Percentiles rank a stretch among this genome's conserved stretches.
phyloP scores from a whole-genome alignment of 805 yeast species.

The Dipodascopsis tothii region DNA sequence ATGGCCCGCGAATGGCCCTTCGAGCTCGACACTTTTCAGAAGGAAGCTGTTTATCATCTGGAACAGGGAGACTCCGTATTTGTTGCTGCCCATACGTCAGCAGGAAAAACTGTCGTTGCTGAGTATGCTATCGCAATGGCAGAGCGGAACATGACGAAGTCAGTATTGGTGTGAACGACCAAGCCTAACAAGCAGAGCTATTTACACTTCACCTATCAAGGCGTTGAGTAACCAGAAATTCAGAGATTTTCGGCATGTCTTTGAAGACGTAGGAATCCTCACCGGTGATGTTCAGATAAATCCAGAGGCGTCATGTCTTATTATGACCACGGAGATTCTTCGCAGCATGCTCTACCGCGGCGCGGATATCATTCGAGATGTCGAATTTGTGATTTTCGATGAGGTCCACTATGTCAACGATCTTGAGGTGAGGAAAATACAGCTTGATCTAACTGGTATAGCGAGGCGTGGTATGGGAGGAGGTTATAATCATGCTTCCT shows the following conservation, averaged over 20 bases:
- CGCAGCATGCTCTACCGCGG: slow-evolving; percentile 94
- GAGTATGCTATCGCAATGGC: slow-evolving; percentile 98
- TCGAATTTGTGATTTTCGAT: slow-evolving; percentile 93
- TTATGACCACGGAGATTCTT: slow-evolving; percentile 95
- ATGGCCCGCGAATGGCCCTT: slow-evolving; percentile 95
- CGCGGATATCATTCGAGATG: slow-evolving; percentile 92
- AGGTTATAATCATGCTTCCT: slow-evolving; percentile 94
- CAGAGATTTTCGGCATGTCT: slow-evolving; percentile 74
- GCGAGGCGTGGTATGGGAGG: slow-evolving; percentile 99
- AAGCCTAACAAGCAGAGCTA: slow-evolving; percentile 43
- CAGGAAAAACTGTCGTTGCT: slow-evolving; percentile 97
- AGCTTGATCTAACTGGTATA: background rate
- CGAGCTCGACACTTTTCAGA: slow-evolving; percentile 88
- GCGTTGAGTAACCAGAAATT: slow-evolving; percentile 86
- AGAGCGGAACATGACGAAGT: slow-evolving; percentile 83
- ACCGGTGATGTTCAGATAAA: slow-evolving; percentile 98
- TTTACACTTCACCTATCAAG: slow-evolving; percentile 91
- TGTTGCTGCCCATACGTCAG: slow-evolving; percentile 98
- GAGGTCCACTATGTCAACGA: slow-evolving; percentile 98
- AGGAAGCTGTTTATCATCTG: slow-evolving; percentile 90
- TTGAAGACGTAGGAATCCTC: slow-evolving; percentile 83
- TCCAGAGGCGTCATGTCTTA: slow-evolving; percentile 90
- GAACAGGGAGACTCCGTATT: slow-evolving; percentile 98
- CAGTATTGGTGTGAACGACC: too few species aligned
- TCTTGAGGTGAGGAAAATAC: slow-evolving; percentile 56